A percentile compares a stretch with the other conserved stretches of the same genome.
Conservation (phyloP, 176 grass and related monocot genomes). For the Alloteropsis semialata region DNA sequence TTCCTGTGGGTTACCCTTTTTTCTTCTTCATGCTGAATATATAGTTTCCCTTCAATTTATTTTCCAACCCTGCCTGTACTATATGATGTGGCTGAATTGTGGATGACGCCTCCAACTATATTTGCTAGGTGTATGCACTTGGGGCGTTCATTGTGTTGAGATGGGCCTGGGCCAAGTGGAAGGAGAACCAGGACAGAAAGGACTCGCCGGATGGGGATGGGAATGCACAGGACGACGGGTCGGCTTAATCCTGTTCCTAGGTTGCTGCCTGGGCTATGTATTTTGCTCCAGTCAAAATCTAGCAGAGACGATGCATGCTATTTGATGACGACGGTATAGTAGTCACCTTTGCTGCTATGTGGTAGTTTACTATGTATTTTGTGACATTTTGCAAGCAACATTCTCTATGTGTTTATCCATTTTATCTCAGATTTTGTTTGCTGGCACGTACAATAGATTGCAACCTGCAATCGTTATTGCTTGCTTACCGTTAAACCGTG, state of each 20-base stretch:
- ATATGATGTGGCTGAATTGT: background rate
- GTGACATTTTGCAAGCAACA: background rate
- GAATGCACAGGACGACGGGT: background rate
- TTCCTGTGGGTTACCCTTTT: background rate
- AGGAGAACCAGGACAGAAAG: conserved; percentile 58
- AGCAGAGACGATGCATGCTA: background rate
- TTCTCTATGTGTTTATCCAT: background rate
- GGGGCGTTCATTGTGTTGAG: conserved; percentile 62
- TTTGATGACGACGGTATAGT: background rate
- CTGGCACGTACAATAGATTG: background rate
- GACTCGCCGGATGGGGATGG: conserved; percentile 26
- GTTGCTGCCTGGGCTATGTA: background rate
- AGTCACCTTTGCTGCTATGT: background rate
- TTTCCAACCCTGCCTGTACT: background rate
- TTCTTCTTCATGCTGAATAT: background rate
- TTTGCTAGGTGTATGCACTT: conserved; percentile 68
- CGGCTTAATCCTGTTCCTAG: conserved; percentile 6
- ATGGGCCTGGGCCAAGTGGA: conserved; percentile 77
- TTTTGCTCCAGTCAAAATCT: background rate
- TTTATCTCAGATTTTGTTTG: background rate
- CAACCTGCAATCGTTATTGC: background rate
- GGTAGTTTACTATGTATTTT: conserved; percentile 4
- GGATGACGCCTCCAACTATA: background rate
- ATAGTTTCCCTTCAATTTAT: background rate
- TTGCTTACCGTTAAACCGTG: no score